Evolutionary conservation across 2,329 filamentous ascomycete genomes (phyloP), one percentile per base, ranked within the genome.

Genomic region (Ophiosphaerella korrae): DNA sequence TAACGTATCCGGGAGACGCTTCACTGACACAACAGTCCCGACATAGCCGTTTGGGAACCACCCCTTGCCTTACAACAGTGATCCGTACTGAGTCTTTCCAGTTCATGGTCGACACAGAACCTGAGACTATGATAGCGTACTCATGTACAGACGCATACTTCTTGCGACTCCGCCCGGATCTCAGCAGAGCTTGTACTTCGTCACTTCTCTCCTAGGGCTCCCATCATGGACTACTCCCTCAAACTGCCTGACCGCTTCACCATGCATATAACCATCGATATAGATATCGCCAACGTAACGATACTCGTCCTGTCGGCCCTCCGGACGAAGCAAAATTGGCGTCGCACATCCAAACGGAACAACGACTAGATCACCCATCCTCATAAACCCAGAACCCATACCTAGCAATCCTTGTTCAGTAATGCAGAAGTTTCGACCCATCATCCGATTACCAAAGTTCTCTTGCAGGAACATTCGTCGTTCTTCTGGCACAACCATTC

Each of bases 281-380:
- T 74, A 75, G 1, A 63, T 56, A 41, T 75, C 72, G 0, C 74
- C 72, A 1, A 75, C 62, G 40, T 65, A 71, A 6, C 59, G 51
- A 52, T 65, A 72, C 51, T 65, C 67, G 4, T 51, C 46, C 9
- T 47, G 34, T 5, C 34, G 40, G 13, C 62, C 67, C 11, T 68
- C 62, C 0, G 47, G 57, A 1, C 72, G 60, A 7, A 74, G 53
- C 2, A 74, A 35, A 9, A 74, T 55, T 0, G 71, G 71, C 1
- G 74, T 76, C 2, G 45, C 54, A 45, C 72, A 76, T 1, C 74
- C 74, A 1, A 73, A 51, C 0, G 74, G 72, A 1, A 76, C 67
- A 7, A 68, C 62, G 5, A 75, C 54, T 0, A 71, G 38, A 42
- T 75, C 74, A 2, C 54, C 62, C 4, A 38, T 18, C 2, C 40